phyloP scores from a whole-genome alignment of 2,329 filamentous ascomycete genomes.

The Exophiala oligosperma region DNA sequence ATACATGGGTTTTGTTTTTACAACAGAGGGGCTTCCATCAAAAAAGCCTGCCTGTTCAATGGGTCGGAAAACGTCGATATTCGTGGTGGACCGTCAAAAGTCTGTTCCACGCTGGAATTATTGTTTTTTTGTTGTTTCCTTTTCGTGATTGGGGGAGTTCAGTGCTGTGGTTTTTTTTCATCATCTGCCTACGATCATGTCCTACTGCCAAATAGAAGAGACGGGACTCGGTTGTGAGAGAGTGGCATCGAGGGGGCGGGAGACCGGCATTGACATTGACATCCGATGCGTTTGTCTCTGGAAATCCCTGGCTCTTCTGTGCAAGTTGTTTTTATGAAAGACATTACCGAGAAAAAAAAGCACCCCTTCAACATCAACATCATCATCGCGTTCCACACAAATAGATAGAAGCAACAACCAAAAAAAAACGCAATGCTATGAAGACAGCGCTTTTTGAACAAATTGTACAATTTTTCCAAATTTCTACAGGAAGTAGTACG shows the following conservation, averaged over 20 bases:
- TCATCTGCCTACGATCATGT: too few relatives aligned
- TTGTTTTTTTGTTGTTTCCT: not conserved
- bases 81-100: not conserved
- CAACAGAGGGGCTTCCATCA: not conserved
- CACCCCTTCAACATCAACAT: not conserved
- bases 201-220: too few relatives aligned
- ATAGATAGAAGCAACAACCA: not conserved
- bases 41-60: not conserved
- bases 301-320: too few relatives aligned
- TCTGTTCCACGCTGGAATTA: not conserved
- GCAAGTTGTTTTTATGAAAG: too few relatives aligned
- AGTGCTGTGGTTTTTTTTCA: too few relatives aligned
- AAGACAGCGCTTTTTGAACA: not conserved
- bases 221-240: too few relatives aligned
- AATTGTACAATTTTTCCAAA: not conserved
- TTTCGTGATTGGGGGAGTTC: not conserved
- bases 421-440: not conserved
- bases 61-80: not conserved
- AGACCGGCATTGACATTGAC: too few relatives aligned
- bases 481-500: too few relatives aligned
- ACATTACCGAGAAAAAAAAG: not conserved
- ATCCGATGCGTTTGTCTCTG: too few relatives aligned
- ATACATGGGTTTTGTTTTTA: constrained; percentile 1
- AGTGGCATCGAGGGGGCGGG: too few relatives aligned
- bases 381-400: not conserved